phyloP scores from a whole-genome alignment of 2,329 filamentous ascomycete genomes.

The Stagonosporopsis vannaccii region DNA sequence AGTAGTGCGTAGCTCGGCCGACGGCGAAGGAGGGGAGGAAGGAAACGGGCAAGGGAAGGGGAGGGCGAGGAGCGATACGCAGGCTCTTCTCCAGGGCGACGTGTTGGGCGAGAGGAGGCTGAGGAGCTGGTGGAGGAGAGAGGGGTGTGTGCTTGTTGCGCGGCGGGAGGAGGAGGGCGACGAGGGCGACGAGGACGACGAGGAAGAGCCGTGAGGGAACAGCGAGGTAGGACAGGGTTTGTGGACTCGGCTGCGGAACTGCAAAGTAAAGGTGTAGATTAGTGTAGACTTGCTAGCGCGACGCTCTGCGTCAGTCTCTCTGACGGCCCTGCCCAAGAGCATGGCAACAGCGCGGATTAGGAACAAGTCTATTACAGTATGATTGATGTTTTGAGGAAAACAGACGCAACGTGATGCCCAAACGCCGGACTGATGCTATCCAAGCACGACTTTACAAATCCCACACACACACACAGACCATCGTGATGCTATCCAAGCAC shows the following conservation, averaged over 20 bases:
- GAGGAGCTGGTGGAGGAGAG: conserved; percentile 55
- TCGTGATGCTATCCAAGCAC: too few relatives aligned
- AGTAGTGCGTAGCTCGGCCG: too few relatives aligned
- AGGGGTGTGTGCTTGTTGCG: conserved; percentile 55
- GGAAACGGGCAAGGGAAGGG: conserved; percentile 15
- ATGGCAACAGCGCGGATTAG: too few relatives aligned
- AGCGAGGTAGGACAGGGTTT: too few relatives aligned
- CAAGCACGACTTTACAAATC: background rate
- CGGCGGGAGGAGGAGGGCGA: background rate
- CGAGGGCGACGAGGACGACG: background rate
- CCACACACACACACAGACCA: too few relatives aligned
- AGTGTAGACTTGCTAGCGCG: too few relatives aligned
- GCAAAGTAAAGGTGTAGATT: too few relatives aligned
- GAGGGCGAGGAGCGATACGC: conserved; percentile 35
- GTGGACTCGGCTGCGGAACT: too few relatives aligned
- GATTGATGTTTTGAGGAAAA: background rate
- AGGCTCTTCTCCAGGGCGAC: conserved; percentile 35
- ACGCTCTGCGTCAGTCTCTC: too few relatives aligned
- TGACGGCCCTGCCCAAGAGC: too few relatives aligned
- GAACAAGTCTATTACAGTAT: conserved; percentile 3
- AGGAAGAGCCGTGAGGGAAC: too few relatives aligned
- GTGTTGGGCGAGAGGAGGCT: conserved; percentile 48
- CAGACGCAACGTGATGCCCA: background rate
- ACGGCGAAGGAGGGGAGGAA: too few relatives aligned
- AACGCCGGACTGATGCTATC: background rate